Percentiles rank a stretch among this genome's conserved stretches.
phyloP scores from a whole-genome alignment of 139 green algal species.

The Eudorina sp. region DNA sequence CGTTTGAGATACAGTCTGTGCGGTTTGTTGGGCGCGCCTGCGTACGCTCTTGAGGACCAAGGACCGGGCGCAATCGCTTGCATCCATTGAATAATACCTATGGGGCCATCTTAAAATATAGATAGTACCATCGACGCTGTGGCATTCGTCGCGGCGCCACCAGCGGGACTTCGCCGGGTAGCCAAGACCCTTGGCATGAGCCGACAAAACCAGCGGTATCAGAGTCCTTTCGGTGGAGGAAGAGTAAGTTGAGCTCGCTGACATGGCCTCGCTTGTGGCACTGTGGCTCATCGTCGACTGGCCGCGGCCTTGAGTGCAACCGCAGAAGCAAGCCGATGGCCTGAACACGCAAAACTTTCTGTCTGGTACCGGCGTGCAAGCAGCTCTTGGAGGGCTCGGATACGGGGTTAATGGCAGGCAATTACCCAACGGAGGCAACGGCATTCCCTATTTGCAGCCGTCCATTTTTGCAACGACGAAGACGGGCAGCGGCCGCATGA shows the following conservation, averaged over 20 bases:
- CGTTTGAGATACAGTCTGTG: too few relatives aligned
- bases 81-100: too few relatives aligned
- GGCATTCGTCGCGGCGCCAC: background rate
- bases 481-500: slow-evolving; percentile 14
- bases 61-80: too few relatives aligned
- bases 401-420: slow-evolving; percentile 18
- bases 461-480: slow-evolving; percentile 23
- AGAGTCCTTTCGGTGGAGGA: slow-evolving; percentile 18
- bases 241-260: slow-evolving; percentile 3
- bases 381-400: background rate
- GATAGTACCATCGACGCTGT: background rate
- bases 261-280: background rate
- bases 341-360: slow-evolving; percentile 23
- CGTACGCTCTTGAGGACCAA: too few relatives aligned
- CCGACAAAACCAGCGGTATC: slow-evolving; percentile 30
- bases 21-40: too few relatives aligned
- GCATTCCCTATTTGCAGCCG: slow-evolving; percentile 11
- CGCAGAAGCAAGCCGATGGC: slow-evolving; percentile 13
- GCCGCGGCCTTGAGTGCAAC: background rate
- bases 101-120: background rate
- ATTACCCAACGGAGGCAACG: background rate
- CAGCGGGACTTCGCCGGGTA: background rate
- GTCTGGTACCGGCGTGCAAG: slow-evolving; percentile 14
- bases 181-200: slow-evolving; percentile 13
- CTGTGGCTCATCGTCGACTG: background rate